Evolutionary conservation across 2,329 filamentous ascomycete genomes (phyloP).

Genomic region (Xylariaceae sp.): DNA sequence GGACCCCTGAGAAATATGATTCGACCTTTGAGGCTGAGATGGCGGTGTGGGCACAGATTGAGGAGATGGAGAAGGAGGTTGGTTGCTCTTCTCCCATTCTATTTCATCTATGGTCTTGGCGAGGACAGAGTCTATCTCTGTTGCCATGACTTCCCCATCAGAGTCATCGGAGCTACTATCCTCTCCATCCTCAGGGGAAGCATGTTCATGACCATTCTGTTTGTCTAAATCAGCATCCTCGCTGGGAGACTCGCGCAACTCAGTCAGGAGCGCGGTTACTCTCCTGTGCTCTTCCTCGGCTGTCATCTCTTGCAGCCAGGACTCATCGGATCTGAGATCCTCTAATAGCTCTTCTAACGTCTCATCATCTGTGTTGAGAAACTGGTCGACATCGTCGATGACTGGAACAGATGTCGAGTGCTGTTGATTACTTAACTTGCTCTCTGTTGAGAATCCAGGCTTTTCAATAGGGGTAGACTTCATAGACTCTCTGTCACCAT

Average conservation of each 20-base stretch:
- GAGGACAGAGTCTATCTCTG: slow-evolving; percentile 42
- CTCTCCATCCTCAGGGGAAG: background rate
- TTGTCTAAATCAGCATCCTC: slow-evolving; percentile 7
- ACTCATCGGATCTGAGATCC: slow-evolving; percentile 36
- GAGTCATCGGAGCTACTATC: slow-evolving; percentile 34
- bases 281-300: slow-evolving; percentile 32
- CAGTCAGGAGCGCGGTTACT: slow-evolving; percentile 32
- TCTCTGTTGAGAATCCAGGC: background rate
- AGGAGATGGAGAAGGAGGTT: slow-evolving; percentile 14
- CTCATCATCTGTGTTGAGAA: slow-evolving; percentile 46
- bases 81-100: slow-evolving; percentile 31
- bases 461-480: slow-evolving; percentile 14
- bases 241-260: slow-evolving; percentile 27
- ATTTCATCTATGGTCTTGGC: slow-evolving; percentile 43
- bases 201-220: background rate
- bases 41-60: background rate
- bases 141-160: slow-evolving; percentile 46
- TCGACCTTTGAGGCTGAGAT: background rate
- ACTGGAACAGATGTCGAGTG: slow-evolving; percentile 3
- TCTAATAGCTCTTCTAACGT: slow-evolving; percentile 49
- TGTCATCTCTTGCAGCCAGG: slow-evolving; percentile 31
- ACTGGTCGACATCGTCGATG: slow-evolving; percentile 33
- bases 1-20: slow-evolving; percentile 3
- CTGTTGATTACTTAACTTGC: slow-evolving; percentile 5
- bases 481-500: slow-evolving; percentile 9